Evolutionary conservation across 1,139 yeast genomes (phyloP).

Genomic region (Geotrichum cucujoidarum): DNA sequence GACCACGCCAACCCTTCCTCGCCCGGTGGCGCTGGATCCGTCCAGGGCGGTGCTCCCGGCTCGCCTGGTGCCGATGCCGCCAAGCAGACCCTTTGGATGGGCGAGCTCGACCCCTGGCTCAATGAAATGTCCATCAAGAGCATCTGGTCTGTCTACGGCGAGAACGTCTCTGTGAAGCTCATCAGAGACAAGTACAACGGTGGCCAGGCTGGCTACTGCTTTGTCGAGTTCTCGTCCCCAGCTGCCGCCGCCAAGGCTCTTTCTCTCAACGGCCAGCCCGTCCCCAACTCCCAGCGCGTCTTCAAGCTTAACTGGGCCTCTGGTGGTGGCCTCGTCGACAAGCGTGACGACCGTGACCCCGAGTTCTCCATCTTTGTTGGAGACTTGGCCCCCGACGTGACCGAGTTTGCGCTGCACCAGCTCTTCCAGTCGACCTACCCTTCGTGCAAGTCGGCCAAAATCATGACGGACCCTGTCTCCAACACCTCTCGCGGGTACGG

Average conservation of each 20-base stretch:
- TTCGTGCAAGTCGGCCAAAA: slow-evolving; percentile 76
- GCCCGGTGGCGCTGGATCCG: slow-evolving; percentile 3
- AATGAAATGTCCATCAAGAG: slow-evolving; percentile 63
- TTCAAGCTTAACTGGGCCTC: slow-evolving; percentile 85
- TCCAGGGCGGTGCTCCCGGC: not conserved
- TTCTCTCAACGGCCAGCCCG: slow-evolving; percentile 58
- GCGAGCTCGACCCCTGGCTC: slow-evolving; percentile 84
- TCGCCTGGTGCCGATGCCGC: slow-evolving; percentile 11
- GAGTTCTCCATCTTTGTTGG: slow-evolving; percentile 82
- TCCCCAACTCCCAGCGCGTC: slow-evolving; percentile 57
- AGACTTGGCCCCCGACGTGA: slow-evolving; percentile 70
- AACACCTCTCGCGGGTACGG: slow-evolving; percentile 87
- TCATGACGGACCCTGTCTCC: slow-evolving; percentile 75
- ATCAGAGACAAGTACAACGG: slow-evolving; percentile 48
- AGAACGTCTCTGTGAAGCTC: slow-evolving; percentile 52
- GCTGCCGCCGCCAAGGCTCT: slow-evolving; percentile 66
- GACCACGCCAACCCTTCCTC: not conserved
- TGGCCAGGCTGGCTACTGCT: slow-evolving; percentile 72
- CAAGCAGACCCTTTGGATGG: slow-evolving; percentile 72
- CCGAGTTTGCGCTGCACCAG: slow-evolving; percentile 66
- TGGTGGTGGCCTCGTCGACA: slow-evolving; percentile 50
- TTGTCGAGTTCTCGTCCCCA: slow-evolving; percentile 68
- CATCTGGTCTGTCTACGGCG: slow-evolving; percentile 59
- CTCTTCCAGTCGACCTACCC: slow-evolving; percentile 66
- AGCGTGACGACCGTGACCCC: slow-evolving; percentile 38